phyloP scores from a whole-genome alignment of 2,329 filamentous ascomycete genomes.

The Pseudocercospora cruenta region DNA sequence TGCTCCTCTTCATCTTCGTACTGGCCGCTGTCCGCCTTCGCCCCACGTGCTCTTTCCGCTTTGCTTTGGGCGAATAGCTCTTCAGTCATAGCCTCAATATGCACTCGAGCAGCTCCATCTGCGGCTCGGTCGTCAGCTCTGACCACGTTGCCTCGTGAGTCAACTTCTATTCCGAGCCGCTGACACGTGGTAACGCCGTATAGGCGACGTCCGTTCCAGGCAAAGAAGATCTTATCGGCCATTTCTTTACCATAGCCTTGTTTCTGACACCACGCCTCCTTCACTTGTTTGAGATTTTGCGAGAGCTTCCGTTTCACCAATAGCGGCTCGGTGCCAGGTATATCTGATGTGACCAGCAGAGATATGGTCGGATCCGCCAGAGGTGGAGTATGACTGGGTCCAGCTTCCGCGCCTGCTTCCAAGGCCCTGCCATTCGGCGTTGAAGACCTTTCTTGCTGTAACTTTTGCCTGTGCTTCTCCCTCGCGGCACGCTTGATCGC shows the following conservation, averaged over 20 bases:
- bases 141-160: slow-evolving; percentile 44
- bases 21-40: slow-evolving; percentile 9
- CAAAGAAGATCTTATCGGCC: slow-evolving; percentile 68
- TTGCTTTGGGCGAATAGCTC: slow-evolving; percentile 60
- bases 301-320: slow-evolving; percentile 69
- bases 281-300: slow-evolving; percentile 69
- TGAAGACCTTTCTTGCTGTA: slow-evolving; percentile 17
- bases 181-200: slow-evolving; percentile 76
- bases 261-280: slow-evolving; percentile 68
- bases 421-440: slow-evolving; percentile 13
- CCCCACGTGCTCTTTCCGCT: slow-evolving; percentile 49
- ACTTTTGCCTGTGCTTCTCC: slow-evolving; percentile 32
- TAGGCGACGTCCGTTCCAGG: slow-evolving; percentile 73
- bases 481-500: slow-evolving; percentile 48
- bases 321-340: slow-evolving; percentile 64
- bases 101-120: slow-evolving; percentile 61
- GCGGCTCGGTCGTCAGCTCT: slow-evolving; percentile 54
- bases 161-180: slow-evolving; percentile 64
- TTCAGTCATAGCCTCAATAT: slow-evolving; percentile 76
- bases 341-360: slow-evolving; percentile 69
- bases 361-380: slow-evolving; percentile 57
- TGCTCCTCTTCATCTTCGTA: slow-evolving; percentile 7
- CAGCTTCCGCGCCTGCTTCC: slow-evolving; percentile 11
- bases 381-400: slow-evolving; percentile 21
- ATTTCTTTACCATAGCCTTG: slow-evolving; percentile 59